Evolutionary conservation across 2,329 filamentous ascomycete species (phyloP).

Genomic region (Hypoxylon rubiginosum): DNA sequence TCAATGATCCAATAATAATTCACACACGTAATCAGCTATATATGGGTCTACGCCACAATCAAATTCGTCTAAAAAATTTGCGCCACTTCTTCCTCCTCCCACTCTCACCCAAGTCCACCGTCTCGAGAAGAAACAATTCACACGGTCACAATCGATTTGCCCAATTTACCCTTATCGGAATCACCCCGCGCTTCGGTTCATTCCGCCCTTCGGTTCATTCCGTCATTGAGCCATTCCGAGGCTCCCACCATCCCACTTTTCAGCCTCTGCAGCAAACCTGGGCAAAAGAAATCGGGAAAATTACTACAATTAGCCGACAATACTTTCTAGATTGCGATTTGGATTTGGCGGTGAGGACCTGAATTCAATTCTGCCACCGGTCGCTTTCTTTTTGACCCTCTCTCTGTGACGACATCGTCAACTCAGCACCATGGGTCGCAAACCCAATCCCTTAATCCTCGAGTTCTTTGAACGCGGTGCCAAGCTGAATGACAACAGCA

Average conservation of each 20-base stretch:
- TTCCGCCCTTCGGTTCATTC: too few relatives aligned
- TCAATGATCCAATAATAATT: too few relatives aligned
- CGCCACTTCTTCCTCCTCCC: too few relatives aligned
- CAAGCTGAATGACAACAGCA: slow-evolving; percentile 90
- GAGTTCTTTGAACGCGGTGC: slow-evolving; percentile 89
- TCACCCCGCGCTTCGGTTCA: too few relatives aligned
- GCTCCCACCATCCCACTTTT: not conserved
- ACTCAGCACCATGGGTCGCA: slow-evolving; percentile 76
- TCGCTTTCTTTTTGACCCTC: not conserved
- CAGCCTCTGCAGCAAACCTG: too few relatives aligned
- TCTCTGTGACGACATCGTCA: slow-evolving; percentile 24
- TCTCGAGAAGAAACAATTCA: not conserved
- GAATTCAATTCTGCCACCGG: slow-evolving; percentile 48
- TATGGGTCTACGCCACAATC: too few relatives aligned
- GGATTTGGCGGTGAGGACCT: not conserved
- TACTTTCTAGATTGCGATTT: not conserved
- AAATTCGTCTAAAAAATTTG: too few relatives aligned
- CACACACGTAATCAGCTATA: too few relatives aligned
- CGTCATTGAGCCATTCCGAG: not conserved
- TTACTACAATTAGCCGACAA: not conserved
- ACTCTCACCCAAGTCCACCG: too few relatives aligned
- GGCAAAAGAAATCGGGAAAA: not conserved
- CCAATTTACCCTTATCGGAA: not conserved
- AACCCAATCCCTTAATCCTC: slow-evolving; percentile 86
- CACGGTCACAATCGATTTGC: too few relatives aligned